Evolutionary conservation across 805 yeast genomes (phyloP).

Genomic region (Debaryomyces castellii): DNA sequence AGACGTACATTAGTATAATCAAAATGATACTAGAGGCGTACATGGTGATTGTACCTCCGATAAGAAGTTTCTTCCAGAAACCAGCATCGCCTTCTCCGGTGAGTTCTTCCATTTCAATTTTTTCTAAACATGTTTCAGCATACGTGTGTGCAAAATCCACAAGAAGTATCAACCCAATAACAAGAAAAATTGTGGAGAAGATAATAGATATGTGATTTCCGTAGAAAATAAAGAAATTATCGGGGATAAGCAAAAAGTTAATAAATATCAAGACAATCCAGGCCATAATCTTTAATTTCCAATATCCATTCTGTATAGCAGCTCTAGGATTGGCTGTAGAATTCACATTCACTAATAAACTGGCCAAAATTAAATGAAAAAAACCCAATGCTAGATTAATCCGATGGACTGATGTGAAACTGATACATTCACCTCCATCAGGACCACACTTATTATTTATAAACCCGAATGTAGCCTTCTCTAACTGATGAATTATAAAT

Average conservation of each 20-base stretch:
- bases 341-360: constrained; percentile 66
- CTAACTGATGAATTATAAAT: constrained; percentile 72
- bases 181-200: constrained; percentile 79
- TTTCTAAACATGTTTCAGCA: constrained; percentile 94
- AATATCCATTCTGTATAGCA: constrained; percentile 84
- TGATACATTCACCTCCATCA: constrained; percentile 74
- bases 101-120: constrained; percentile 74
- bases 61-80: constrained; percentile 77
- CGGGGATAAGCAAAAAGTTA: constrained; percentile 77
- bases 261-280: constrained; percentile 58
- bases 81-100: constrained; percentile 50
- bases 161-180: constrained; percentile 83
- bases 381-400: constrained; percentile 84
- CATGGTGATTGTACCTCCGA: constrained; percentile 88
- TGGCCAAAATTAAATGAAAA: constrained; percentile 71
- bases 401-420: constrained; percentile 93
- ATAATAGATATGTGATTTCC: constrained; percentile 88
- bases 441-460: constrained; percentile 69
- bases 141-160: constrained; percentile 98
- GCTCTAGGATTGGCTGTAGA: constrained; percentile 79
- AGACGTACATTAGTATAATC: constrained; percentile 76
- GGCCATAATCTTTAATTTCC: constrained; percentile 72
- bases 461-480: constrained; percentile 64
- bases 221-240: constrained; percentile 80
- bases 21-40: constrained; percentile 70